Evolutionary conservation across 371 early-diverging fungal genomes (phyloP), one percentile per base, ranked within the genome.

Genomic region (Sporodiniella umbellata): DNA sequence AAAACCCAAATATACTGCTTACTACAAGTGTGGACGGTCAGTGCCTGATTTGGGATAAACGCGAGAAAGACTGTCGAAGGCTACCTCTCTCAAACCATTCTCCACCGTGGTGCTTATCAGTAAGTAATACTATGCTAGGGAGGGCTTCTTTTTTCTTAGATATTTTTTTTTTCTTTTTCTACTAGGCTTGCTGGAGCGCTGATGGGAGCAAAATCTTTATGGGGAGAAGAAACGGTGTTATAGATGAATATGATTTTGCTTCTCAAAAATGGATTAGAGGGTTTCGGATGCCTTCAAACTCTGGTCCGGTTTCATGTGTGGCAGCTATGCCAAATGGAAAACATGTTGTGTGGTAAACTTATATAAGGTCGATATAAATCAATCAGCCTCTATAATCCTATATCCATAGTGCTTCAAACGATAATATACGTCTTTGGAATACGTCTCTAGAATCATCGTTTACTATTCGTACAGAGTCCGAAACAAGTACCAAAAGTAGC

Each of bases 351-450:
- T 91, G 92, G 94, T 90, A n/a, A n/a, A n/a, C n/a, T n/a, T n/a
- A n/a, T n/a, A n/a, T n/a, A n/a, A n/a, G n/a, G n/a, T n/a, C n/a
- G n/a, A n/a, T n/a, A n/a, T n/a, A n/a, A n/a, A n/a, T n/a, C n/a
- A n/a, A n/a, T n/a, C n/a, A n/a, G n/a, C n/a, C n/a, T n/a, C n/a
- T n/a, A n/a, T n/a, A n/a, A n/a, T n/a, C n/a, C n/a, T n/a, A n/a
- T n/a, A n/a, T n/a, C n/a, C n/a, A n/a, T 45, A 93, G 93, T 55
- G 93, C 90, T 0, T 97, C 97, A 0, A 82, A 82, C 22, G 98
- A 98, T 60, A 97, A 94, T 56, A 78, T 98, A 42, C 83, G 98
- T 22, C 64, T 95, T 37, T 98, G 94, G 95, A 89, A 95, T 53
- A 72, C 71, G 7, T 52, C 66, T 2, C 39, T 61, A 10, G 78